Conservation (phyloP, 2,329 filamentous ascomycete genomes). For the Trichophyton simii region DNA sequence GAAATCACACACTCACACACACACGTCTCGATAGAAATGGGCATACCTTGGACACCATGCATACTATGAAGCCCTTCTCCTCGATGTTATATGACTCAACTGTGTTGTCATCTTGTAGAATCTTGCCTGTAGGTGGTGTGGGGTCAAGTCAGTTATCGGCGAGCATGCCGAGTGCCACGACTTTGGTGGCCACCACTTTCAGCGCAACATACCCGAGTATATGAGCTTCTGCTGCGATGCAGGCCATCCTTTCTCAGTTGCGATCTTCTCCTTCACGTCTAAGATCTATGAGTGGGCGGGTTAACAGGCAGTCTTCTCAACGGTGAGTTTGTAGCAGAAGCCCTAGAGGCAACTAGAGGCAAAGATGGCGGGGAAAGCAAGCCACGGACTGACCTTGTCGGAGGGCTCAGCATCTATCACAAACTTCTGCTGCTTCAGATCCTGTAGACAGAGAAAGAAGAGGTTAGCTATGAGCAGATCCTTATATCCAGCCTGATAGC, state of each 20-base stretch:
- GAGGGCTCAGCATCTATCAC: conserved; percentile 86
- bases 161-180: neutral
- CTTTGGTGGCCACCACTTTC: too few relatives aligned
- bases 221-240: conserved; percentile 86
- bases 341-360: neutral
- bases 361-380: neutral
- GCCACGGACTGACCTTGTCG: conserved; percentile 57
- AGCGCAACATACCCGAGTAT: conserved; percentile 64
- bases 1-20: too few relatives aligned
- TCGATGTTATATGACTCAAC: conserved; percentile 96
- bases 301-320: conserved; percentile 10
- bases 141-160: neutral
- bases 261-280: conserved; percentile 83
- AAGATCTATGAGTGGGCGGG: conserved; percentile 51
- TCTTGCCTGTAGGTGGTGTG: conserved; percentile 58
- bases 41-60: conserved; percentile 87
- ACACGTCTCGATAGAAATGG: neutral
- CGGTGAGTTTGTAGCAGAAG: neutral
- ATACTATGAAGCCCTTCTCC: conserved; percentile 98
- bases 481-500: neutral
- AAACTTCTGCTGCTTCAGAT: conserved; percentile 98
- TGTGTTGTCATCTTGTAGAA: conserved; percentile 93
- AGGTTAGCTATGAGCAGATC: neutral
- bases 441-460: conserved; percentile 41
- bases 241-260: conserved; percentile 87